Conservation (phyloP, 1,284 basidiomycete genomes). For the Tetrapyrgos nigripes region DNA sequence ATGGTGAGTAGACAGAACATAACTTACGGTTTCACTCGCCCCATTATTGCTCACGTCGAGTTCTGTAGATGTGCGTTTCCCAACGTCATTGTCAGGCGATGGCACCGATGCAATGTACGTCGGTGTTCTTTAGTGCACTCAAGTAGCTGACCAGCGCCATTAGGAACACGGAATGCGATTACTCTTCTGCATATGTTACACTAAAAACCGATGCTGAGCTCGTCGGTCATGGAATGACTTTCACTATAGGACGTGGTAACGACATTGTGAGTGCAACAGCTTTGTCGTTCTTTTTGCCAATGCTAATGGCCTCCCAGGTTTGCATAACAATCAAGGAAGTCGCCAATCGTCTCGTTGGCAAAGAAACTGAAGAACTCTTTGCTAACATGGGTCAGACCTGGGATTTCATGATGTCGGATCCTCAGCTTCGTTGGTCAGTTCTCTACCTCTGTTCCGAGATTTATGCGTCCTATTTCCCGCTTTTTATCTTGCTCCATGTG, state of each 20-base stretch:
- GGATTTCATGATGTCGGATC: conserved; percentile 83
- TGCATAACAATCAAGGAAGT: conserved; percentile 83
- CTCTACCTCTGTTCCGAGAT: neutral
- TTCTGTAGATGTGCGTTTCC: conserved; percentile 78
- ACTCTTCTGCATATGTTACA: conserved; percentile 90
- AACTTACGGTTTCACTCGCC: neutral
- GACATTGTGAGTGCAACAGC: conserved; percentile 73
- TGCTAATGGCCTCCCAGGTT: conserved; percentile 50
- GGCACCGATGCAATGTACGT: conserved; percentile 86
- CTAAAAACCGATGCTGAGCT: conserved; percentile 78
- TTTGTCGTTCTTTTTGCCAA: neutral
- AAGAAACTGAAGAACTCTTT: conserved; percentile 84
- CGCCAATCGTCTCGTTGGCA: conserved; percentile 83
- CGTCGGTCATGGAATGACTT: conserved; percentile 93
- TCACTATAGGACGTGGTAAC: conserved; percentile 96
- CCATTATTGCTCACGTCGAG: neutral
- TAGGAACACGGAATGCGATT: conserved; percentile 95
- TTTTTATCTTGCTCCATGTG: neutral
- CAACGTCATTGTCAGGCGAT: conserved; percentile 84
- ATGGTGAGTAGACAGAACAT: conserved; percentile 42
- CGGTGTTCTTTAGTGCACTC: neutral
- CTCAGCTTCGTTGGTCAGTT: conserved; percentile 87
- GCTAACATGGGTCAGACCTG: conserved; percentile 88
- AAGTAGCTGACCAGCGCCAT: conserved; percentile 16
- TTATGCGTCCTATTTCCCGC: conserved; percentile 2